Percentiles rank a stretch among this genome's conserved stretches.
These are phyloP conservation scores for Stramenopiles sp. DNA, from an alignment of 352 stramenopile genomes.

Conservation along the genomic window DNA sequence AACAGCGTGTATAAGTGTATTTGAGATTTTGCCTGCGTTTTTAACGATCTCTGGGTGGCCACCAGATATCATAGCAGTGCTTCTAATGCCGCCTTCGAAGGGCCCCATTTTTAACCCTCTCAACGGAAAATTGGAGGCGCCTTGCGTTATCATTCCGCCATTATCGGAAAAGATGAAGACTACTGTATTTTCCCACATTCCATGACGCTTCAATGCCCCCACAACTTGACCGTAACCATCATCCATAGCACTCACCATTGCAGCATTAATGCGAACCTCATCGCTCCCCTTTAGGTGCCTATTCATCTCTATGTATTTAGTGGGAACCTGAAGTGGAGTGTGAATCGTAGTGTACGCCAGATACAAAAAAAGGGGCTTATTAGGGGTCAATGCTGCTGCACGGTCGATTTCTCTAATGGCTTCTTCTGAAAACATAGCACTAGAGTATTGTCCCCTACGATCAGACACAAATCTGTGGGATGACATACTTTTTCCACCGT, in stretches of 20 bases:
- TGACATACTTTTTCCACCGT: not conserved
- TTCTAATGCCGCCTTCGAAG: not conserved
- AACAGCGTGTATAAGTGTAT: not conserved
- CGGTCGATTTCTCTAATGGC: no score
- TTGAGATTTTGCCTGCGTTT: not conserved
- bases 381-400: no score
- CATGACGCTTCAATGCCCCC: constrained; percentile 12
- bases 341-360: constrained; percentile 23
- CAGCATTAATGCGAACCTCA: not conserved
- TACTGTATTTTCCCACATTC: constrained; percentile 27
- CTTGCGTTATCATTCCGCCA: constrained; percentile 20
- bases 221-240: constrained; percentile 19
- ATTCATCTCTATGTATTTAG: constrained; percentile 16
- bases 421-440: not conserved
- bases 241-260: constrained; percentile 28
- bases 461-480: not conserved
- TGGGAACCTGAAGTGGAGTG: constrained; percentile 25
- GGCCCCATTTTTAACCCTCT: not conserved
- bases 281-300: constrained; percentile 19
- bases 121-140: not conserved
- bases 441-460: not conserved
- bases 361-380: constrained; percentile 26
- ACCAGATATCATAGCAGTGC: not conserved
- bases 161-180: constrained; percentile 27
- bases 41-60: not conserved